Percentiles rank a stretch among this genome's conserved stretches.
Conservation (phyloP, 1,139 yeast genomes). For the Yarrowia galli region DNA sequence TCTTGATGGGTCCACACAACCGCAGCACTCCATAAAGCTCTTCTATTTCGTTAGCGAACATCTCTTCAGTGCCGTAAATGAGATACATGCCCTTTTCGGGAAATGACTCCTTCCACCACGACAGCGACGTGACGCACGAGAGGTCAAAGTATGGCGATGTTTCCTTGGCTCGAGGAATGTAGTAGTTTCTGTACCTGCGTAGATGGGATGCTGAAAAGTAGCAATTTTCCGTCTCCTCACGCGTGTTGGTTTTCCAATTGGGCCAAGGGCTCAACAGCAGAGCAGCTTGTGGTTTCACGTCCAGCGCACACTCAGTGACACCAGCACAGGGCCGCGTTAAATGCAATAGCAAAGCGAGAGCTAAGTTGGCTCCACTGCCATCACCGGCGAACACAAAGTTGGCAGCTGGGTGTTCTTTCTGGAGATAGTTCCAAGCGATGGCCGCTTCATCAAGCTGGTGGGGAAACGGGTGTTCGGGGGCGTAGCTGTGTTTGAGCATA, state of each 20-base stretch:
- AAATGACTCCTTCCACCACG: slow-evolving; percentile 29
- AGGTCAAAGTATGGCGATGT: slow-evolving; percentile 35
- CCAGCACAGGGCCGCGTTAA: slow-evolving; percentile 10
- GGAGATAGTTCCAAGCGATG: slow-evolving; percentile 23
- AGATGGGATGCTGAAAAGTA: slow-evolving; percentile 13
- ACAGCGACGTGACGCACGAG: slow-evolving; percentile 4
- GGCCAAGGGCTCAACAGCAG: slow-evolving; percentile 30
- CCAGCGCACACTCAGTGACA: slow-evolving; percentile 10
- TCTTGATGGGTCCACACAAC: slow-evolving; percentile 19
- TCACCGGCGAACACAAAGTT: slow-evolving; percentile 26
- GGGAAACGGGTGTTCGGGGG: slow-evolving; percentile 24
- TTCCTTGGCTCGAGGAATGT: slow-evolving; percentile 20
- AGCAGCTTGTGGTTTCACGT: slow-evolving; percentile 18
- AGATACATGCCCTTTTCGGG: slow-evolving; percentile 32
- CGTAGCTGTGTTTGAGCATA: slow-evolving; percentile 25
- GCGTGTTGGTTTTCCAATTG: slow-evolving; percentile 18
- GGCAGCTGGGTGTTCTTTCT: slow-evolving; percentile 8
- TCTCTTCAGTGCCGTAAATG: slow-evolving; percentile 28
- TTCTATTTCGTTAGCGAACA: slow-evolving; percentile 33
- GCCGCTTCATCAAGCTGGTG: slow-evolving; percentile 29
- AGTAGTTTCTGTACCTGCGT: slow-evolving; percentile 13
- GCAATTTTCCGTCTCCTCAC: slow-evolving; percentile 6
- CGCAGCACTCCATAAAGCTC: slow-evolving; percentile 13
- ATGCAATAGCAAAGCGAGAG: slow-evolving; percentile 16
- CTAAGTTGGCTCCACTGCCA: slow-evolving; percentile 28